A percentile compares a stretch with the other conserved stretches of the same genome.
Conservation (phyloP, 2,329 filamentous ascomycete species). For the Nothomitra cinnamomea region DNA sequence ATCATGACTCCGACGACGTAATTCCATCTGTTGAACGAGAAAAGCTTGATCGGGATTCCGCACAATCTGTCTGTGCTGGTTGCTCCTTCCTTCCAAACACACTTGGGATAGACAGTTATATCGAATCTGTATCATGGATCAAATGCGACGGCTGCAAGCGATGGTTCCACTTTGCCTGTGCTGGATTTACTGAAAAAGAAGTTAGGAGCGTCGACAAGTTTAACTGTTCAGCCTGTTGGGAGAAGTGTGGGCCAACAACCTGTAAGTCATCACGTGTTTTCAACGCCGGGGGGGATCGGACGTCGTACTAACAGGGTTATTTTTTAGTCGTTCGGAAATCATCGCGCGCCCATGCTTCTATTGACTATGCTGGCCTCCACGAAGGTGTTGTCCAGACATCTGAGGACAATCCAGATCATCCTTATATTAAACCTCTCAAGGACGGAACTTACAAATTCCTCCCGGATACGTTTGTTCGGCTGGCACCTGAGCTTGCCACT, state of each 20-base stretch:
- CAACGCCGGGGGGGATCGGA: neutral
- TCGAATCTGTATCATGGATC: slow-evolving; percentile 37
- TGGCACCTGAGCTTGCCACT: slow-evolving; percentile 45
- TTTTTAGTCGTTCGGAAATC: slow-evolving; percentile 42
- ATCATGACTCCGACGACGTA: neutral
- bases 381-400: slow-evolving; percentile 48
- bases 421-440: slow-evolving; percentile 51
- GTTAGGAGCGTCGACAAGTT: slow-evolving; percentile 51
- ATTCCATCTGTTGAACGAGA: neutral
- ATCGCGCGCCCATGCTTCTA: slow-evolving; percentile 43
- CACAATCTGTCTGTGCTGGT: slow-evolving; percentile 30
- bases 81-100: slow-evolving; percentile 38
- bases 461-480: slow-evolving; percentile 43
- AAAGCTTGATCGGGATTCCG: neutral
- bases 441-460: slow-evolving; percentile 44
- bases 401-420: slow-evolving; percentile 46
- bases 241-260: slow-evolving; percentile 43
- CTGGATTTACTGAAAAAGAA: slow-evolving; percentile 46
- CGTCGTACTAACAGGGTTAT: neutral
- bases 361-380: slow-evolving; percentile 52
- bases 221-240: slow-evolving; percentile 42
- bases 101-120: slow-evolving; percentile 33
- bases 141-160: slow-evolving; percentile 50
- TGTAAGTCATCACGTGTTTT: slow-evolving; percentile 23
- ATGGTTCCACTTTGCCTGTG: slow-evolving; percentile 53